Evolutionary conservation across 2,329 filamentous ascomycete genomes (phyloP).

Genomic region (Apiospora aurea): DNA sequence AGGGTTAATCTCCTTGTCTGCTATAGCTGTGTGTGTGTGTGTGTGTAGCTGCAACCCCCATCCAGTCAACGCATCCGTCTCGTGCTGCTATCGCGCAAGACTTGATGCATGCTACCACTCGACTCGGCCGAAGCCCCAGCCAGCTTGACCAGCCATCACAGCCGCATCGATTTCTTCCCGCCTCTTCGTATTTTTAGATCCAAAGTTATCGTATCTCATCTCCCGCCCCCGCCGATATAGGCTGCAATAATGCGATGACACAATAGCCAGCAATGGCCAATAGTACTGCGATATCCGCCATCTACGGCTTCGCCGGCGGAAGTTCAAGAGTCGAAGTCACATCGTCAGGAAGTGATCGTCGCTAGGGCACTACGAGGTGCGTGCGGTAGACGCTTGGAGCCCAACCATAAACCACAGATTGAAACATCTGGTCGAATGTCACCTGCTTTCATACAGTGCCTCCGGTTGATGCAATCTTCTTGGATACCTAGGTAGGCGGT

Average conservation of each 20-base stretch:
- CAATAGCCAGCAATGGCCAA: background rate
- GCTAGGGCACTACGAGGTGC: background rate
- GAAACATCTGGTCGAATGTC: background rate
- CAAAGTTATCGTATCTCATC: background rate
- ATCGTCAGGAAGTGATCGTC: constrained; percentile 2
- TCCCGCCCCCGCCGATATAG: background rate
- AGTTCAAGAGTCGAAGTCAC: constrained; percentile 1
- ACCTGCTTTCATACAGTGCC: background rate
- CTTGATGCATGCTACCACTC: background rate
- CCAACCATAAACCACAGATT: constrained; percentile 3
- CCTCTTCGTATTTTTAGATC: background rate
- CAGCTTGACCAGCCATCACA: constrained; percentile 2
- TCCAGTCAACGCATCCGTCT: background rate
- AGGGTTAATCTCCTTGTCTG: background rate
- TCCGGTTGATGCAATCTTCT: background rate
- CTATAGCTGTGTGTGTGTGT: background rate
- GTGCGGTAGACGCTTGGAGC: background rate
- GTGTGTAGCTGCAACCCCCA: background rate
- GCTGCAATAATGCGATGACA: background rate
- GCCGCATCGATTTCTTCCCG: constrained; percentile 9
- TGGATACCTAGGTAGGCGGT: background rate
- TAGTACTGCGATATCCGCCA: background rate
- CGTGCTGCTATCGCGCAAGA: background rate
- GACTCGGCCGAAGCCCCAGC: constrained; percentile 3
- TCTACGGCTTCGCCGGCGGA: background rate